Evolutionary conservation across 768 basidiomycete genomes (phyloP).

Genomic region (Galerina marginata): DNA sequence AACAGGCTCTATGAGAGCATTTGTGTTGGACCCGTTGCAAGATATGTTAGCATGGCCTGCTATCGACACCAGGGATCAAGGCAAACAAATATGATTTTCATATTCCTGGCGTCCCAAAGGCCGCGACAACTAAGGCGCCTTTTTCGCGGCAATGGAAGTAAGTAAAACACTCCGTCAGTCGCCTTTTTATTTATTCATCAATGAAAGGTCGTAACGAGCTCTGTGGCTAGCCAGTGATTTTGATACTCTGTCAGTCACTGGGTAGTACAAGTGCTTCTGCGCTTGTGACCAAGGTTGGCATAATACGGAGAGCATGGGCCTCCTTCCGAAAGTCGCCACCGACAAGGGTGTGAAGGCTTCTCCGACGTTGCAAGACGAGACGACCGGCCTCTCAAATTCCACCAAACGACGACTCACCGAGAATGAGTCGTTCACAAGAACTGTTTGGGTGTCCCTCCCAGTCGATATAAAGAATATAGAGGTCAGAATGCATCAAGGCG

Average conservation of each 20-base stretch:
- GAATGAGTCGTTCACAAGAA: conserved; percentile 64
- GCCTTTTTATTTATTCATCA: conserved; percentile 31
- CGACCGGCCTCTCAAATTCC: conserved; percentile 36
- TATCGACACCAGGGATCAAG: conserved; percentile 72
- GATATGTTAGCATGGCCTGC: conserved; percentile 49
- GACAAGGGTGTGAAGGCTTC: too few species aligned
- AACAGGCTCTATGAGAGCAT: conserved; percentile 47
- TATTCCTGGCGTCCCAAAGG: conserved; percentile 79
- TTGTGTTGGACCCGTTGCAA: conserved; percentile 28
- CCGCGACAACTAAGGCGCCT: conserved; percentile 55
- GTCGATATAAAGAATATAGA: conserved; percentile 61
- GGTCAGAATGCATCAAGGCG: conserved; percentile 72
- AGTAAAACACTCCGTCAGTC: conserved; percentile 59
- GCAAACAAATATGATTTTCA: conserved; percentile 74
- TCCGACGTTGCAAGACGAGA: too few species aligned
- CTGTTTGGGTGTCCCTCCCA: conserved; percentile 72
- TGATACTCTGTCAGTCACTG: neutral
- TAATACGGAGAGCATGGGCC: conserved; percentile 37
- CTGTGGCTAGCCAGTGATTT: conserved; percentile 5
- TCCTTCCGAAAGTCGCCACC: too few species aligned
- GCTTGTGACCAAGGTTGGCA: conserved; percentile 26
- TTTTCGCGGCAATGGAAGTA: conserved; percentile 68
- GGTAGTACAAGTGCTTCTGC: conserved; percentile 21
- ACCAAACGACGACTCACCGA: conserved; percentile 65
- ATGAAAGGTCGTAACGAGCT: conserved; percentile 52